Percentiles rank a stretch among this genome's conserved stretches.
These are phyloP conservation scores for Corchorus capsularis DNA, from an alignment of 345 rosid species.

Conservation along the genomic window DNA sequence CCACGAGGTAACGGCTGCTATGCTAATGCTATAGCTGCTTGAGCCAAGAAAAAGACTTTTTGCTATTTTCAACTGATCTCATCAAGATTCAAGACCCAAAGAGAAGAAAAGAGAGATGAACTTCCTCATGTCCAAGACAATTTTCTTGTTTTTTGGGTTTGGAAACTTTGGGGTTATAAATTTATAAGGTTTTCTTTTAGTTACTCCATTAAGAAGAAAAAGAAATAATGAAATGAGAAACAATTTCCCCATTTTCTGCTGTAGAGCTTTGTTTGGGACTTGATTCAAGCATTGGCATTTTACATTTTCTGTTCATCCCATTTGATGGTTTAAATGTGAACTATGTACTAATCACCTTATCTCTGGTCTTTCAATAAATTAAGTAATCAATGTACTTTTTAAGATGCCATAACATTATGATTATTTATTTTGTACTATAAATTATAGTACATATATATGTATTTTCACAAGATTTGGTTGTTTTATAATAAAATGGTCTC, in stretches of 20 bases:
- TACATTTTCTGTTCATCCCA: background rate
- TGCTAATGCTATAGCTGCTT: background rate
- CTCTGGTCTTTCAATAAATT: background rate
- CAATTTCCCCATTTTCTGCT: background rate
- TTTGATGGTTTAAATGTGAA: background rate
- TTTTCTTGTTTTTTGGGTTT: background rate
- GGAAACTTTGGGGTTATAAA: background rate
- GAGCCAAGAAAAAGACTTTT: background rate
- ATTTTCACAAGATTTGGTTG: background rate
- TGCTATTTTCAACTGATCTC: background rate
- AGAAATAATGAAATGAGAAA: background rate
- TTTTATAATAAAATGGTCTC: too few species aligned
- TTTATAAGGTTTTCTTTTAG: background rate
- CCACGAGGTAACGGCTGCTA: slow-evolving; percentile 27
- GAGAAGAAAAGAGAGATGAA: background rate
- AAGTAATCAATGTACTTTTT: background rate
- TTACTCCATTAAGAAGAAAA: background rate
- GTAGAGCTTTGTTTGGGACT: background rate
- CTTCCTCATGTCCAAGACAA: background rate
- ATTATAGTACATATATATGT: background rate
- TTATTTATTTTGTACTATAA: background rate
- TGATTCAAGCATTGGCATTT: background rate
- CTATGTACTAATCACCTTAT: background rate
- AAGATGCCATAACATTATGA: background rate
- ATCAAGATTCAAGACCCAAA: background rate